These are phyloP conservation scores for Aspergillus viridinutans DNA, from an alignment of 2,329 filamentous ascomycete species.

Conservation along the genomic window DNA sequence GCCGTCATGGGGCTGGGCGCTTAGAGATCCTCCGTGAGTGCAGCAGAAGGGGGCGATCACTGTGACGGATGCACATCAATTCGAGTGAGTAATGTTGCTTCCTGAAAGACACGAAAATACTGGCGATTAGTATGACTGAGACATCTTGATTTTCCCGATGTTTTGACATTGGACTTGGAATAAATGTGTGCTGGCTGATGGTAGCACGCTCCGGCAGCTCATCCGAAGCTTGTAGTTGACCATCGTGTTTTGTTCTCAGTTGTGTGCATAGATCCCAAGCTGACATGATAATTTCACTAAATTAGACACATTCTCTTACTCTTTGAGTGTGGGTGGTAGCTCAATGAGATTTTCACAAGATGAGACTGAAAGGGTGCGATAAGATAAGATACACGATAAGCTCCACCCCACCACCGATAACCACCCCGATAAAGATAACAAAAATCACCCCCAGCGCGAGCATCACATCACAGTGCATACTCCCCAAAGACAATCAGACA, in stretches of 20 bases:
- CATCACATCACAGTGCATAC: neutral
- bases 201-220: no score
- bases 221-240: neutral
- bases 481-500: neutral
- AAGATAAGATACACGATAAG: neutral
- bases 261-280: neutral
- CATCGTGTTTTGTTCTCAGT: neutral
- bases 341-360: no score
- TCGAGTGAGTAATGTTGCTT: no score
- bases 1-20: slow-evolving; percentile 18
- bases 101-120: neutral
- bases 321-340: neutral
- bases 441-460: neutral
- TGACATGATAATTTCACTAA: neutral
- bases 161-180: neutral
- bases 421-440: neutral
- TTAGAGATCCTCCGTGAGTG: slow-evolving; percentile 13
- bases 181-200: neutral
- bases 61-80: neutral
- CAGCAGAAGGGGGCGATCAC: slow-evolving; percentile 1
- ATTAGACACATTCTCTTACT: neutral
- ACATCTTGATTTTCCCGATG: neutral
- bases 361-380: neutral
- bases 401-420: neutral
- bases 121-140: neutral